Evolutionary conservation across 139 green algal genomes (phyloP), one percentile per base, ranked within the genome.

Genomic region (Coelastrella sp.): DNA sequence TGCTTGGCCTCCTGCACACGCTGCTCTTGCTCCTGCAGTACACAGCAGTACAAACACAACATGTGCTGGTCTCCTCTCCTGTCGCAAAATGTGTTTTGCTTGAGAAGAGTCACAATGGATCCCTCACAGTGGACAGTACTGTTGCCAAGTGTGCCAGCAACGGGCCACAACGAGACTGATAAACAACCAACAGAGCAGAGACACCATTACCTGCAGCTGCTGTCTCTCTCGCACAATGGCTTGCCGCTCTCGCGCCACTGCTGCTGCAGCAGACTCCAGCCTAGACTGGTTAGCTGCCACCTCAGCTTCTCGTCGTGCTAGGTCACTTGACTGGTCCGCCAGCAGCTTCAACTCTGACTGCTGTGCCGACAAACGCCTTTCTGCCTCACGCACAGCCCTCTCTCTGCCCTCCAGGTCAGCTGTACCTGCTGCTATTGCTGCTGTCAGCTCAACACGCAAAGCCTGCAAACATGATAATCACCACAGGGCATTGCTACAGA

Each of bases 191-290:
- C 3, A 7, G 16, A 11, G 2, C 64, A 11, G 16, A 71, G 13
- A 14, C 80, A 64, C 54, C 7, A 19, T 58, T 61, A 90, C 85
- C 85, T 84, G 73, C 74, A 90, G 74, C 16, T 76, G 73, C 3
- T 47, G n/a, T 3, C 74, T 22, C 73, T 83, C 58, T 5, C 85
- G 58, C 10, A n/a, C 64, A 14, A 86, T 11, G 7, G 61, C 16
- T 76, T 77, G 61, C 76, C 59, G 56, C 61, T 90, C 61, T 4
- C 86, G n/a, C 0, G 76, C 23, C 4, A 85, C 61, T 80, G 86
- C 86, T 64, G 86, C 76, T 58, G 60, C 76, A 80, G 86, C 86
- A 68, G 85, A 79, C 32, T 78, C 86, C 76, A 85, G 32, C 5
- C 23, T 17, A 7, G 60, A n/a, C 64, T 90, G 61, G 14, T 19